A percentile compares a stretch with the other conserved stretches of the same genome.
These are phyloP conservation scores for Backusella parvicylindrica DNA, from an alignment of 192 early-diverging fungal species.

Conservation along the genomic window DNA sequence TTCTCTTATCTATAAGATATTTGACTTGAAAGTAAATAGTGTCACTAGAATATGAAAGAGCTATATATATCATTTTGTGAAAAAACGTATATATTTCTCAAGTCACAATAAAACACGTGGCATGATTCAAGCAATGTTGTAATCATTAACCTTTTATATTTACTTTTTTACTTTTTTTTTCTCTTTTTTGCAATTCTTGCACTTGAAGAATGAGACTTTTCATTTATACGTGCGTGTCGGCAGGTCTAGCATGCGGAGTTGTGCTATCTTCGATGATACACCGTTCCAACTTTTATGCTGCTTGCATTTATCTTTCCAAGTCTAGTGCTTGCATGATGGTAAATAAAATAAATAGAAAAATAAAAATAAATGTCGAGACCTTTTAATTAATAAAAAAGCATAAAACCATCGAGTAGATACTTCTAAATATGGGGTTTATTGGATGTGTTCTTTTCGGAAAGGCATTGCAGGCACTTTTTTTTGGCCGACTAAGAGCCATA, in stretches of 20 bases:
- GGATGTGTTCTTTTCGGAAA: constrained; percentile 79
- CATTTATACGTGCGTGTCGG: constrained; percentile 68
- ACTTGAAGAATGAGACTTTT: constrained; percentile 46
- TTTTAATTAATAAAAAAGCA: not conserved
- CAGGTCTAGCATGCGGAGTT: constrained; percentile 59
- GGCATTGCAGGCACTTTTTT: constrained; percentile 76
- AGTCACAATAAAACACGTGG: constrained; percentile 1
- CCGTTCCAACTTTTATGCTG: constrained; percentile 84
- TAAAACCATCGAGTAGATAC: constrained; percentile 38
- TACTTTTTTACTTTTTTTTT: not conserved
- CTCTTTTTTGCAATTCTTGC: not conserved
- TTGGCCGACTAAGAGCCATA: constrained; percentile 86
- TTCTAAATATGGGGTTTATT: constrained; percentile 49
- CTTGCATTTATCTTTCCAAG: constrained; percentile 85
- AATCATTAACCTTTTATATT: not conserved
- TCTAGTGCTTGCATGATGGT: constrained; percentile 89
- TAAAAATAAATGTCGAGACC: not conserved
- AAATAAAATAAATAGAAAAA: constrained; percentile 4
- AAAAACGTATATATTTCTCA: too few relatives aligned
- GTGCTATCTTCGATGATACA: constrained; percentile 63
- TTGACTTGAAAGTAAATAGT: too few relatives aligned
- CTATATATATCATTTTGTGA: too few relatives aligned
- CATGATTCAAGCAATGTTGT: not conserved
- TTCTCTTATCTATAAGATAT: too few relatives aligned
- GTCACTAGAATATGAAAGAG: too few relatives aligned